phyloP scores from a whole-genome alignment of 1,284 basidiomycete species.

The Ustilago tritici region DNA sequence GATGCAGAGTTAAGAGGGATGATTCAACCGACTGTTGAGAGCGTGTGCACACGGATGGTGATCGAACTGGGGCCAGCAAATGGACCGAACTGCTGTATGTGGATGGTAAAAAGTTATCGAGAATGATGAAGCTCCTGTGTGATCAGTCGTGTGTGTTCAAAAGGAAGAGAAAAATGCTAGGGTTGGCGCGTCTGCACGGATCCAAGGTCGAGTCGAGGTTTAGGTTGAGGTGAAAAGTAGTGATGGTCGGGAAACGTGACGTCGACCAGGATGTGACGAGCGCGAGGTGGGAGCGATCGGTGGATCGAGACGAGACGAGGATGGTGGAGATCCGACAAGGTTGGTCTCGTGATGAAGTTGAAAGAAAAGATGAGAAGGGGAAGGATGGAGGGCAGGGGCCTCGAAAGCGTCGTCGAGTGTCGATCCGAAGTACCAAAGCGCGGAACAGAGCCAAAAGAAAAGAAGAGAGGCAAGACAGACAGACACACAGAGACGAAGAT shows the following conservation, averaged over 20 bases:
- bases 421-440: slow-evolving; percentile 7
- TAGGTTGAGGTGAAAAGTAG: not conserved
- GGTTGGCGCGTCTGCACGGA: slow-evolving; percentile 5
- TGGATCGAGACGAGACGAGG: not conserved
- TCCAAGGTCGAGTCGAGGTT: slow-evolving; percentile 5
- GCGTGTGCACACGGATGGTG: not conserved
- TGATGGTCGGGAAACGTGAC: slow-evolving; percentile 4
- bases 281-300: not conserved
- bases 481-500: slow-evolving; percentile 5
- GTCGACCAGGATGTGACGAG: slow-evolving; percentile 7
- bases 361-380: not conserved
- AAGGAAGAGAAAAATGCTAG: not conserved
- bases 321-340: slow-evolving; percentile 18
- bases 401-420: slow-evolving; percentile 1
- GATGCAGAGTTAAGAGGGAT: slow-evolving; percentile 2
- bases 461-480: not conserved
- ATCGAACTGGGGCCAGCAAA: not conserved
- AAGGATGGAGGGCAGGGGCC: not conserved
- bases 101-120: not conserved
- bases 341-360: not conserved
- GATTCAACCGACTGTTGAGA: slow-evolving; percentile 5
- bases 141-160: not conserved
- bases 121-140: not conserved
- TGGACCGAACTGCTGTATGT: not conserved
- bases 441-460: not conserved